Evolutionary conservation across 2,329 filamentous ascomycete genomes (phyloP), one percentile per base, ranked within the genome.

Genomic region (Arthrobotrys megalospora): DNA sequence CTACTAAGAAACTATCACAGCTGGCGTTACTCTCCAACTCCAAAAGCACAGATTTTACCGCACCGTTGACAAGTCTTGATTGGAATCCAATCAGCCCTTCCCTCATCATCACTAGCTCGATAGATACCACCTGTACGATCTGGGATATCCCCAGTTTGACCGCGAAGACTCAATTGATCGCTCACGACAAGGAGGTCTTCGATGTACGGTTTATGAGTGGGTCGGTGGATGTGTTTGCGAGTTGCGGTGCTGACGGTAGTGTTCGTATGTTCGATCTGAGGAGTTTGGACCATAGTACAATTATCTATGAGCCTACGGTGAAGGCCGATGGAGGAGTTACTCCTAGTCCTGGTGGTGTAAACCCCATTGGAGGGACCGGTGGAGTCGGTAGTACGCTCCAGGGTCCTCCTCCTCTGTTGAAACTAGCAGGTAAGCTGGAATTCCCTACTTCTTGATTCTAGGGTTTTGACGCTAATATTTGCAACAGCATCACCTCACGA

Each of bases 121-220:
- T 99, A 83, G 96, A 99, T 83, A 99, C 96, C 0, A 99, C 96
- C 5, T 99, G 96, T 85, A 99, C 96, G 3, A 99, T 99, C 81
- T 99, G 96, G 96, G 96, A 99, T 84, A 99, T 99, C 70, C 96
- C 96, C 2, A 97, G 96, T 0, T 87, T 99, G 80, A 99, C 96
- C 0, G 96, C 96, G 65, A 99, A 99, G 86, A 99, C 96, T 1
- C 96, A 99, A 84, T 87, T 99, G 53, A 99, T 99, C 85, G 96
- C 96, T 19, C 96, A 99, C 84, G 96, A 99, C 86, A 98, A 98
- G 85, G 96, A 99, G 85, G 96, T 99, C 5, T 99, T 97, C 83
- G 96, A 99, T 84, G 96, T 99, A 58, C 91, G 96, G 19, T 99
- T 99, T 85, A 99, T 96, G 85, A 96, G 96, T 60, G 96, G 97